These are phyloP conservation scores for Eucalyptus shirleyi DNA, from an alignment of 345 rosid genomes.

Conservation along the genomic window DNA sequence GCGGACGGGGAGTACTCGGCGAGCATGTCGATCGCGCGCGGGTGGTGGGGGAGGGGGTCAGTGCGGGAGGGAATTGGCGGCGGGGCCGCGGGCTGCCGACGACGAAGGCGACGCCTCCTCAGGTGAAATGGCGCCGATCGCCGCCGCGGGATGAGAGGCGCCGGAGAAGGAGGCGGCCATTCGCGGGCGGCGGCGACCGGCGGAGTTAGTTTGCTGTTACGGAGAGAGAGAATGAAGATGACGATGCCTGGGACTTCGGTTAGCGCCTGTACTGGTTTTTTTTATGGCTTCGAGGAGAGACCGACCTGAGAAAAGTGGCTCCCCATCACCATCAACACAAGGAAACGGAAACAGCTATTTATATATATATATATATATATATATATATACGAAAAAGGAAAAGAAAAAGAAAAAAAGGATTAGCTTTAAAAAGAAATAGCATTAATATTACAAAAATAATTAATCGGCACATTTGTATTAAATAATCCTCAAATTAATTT, in stretches of 20 bases:
- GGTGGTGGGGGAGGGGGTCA: neutral
- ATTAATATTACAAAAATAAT: too few relatives aligned
- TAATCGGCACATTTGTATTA: too few relatives aligned
- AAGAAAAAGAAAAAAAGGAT: neutral
- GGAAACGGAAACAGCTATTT: too few relatives aligned
- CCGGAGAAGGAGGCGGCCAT: neutral
- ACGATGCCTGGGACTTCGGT: too few relatives aligned
- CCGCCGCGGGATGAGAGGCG: neutral
- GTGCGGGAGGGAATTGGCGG: neutral
- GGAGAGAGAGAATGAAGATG: neutral
- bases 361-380: too few relatives aligned
- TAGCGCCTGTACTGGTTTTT: neutral
- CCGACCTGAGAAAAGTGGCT: neutral
- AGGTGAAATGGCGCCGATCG: neutral
- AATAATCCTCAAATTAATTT: too few relatives aligned
- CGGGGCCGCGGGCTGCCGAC: neutral
- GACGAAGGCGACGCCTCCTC: neutral
- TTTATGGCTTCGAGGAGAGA: neutral
- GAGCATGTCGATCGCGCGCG: neutral
- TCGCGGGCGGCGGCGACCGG: neutral
- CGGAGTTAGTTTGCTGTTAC: neutral
- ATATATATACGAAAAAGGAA: too few relatives aligned
- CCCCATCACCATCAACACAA: neutral
- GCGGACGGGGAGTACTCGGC: neutral
- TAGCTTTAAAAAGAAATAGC: neutral